These are phyloP conservation scores for Thalassiosira exigua DNA, from an alignment of 352 stramenopile genomes.

Conservation along the genomic window DNA sequence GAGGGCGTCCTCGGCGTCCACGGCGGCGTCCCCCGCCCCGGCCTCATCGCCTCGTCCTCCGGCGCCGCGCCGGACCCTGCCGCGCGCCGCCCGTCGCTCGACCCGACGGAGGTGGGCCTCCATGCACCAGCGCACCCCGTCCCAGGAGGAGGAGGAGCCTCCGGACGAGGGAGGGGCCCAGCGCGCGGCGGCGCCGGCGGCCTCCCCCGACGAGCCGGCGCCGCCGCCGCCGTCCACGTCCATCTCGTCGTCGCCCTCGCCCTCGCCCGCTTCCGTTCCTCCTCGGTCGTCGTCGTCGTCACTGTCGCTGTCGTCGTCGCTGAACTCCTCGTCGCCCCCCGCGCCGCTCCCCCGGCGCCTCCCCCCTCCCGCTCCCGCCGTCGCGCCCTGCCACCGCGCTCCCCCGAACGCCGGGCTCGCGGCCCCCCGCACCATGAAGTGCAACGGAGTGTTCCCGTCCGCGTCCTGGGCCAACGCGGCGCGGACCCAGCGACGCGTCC, in stretches of 20 bases:
- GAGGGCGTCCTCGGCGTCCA: constrained; percentile 10
- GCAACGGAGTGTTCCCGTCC: constrained; percentile 76
- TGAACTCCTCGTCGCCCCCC: constrained; percentile 10
- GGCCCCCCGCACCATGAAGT: constrained; percentile 72
- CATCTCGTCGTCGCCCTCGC: not conserved
- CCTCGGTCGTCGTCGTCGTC: constrained; percentile 1
- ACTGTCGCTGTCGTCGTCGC: constrained; percentile 13
- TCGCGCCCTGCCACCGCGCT: constrained; percentile 30
- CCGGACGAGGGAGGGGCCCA: not conserved
- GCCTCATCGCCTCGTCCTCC: too few relatives aligned
- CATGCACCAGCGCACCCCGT: constrained; percentile 57
- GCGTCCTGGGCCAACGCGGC: constrained; percentile 73
- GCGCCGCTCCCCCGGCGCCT: constrained; percentile 19
- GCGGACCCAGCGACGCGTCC: too few relatives aligned
- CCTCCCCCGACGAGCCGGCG: constrained; percentile 6
- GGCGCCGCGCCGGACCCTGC: constrained; percentile 5
- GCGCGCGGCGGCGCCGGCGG: not conserved
- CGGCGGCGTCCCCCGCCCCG: too few relatives aligned
- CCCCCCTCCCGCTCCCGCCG: constrained; percentile 26
- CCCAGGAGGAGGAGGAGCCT: constrained; percentile 28
- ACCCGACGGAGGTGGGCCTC: constrained; percentile 42
- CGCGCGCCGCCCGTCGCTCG: constrained; percentile 32
- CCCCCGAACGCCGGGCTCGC: constrained; percentile 39
- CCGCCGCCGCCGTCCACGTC: constrained; percentile 16
- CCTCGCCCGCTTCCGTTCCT: not conserved